Base-by-base conservation (phyloP, 495 filamentous ascomycete species). In the Glonium stellatum region DNA sequence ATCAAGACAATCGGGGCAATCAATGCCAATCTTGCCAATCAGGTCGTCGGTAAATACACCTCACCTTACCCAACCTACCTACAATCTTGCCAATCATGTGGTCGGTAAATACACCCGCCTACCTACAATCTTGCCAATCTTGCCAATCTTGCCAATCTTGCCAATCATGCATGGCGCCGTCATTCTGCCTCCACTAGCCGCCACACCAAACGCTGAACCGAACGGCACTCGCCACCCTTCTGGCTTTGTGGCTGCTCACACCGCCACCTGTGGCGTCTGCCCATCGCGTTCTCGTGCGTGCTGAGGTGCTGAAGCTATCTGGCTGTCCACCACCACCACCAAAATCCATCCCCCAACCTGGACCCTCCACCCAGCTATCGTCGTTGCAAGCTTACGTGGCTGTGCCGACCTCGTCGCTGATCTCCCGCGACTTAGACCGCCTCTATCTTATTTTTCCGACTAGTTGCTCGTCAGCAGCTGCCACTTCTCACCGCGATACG, bases 371-470 rank as follows among this genome's bases (percentile, higher is more conserved):
- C 18, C 18, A 3, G 39, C 12, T 11, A 44, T 44, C 39, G 13
- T 18, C 39, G 13, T 44, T 15, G 12, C 18, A 15, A 44, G 48
- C 48, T 51, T 51, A 31, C 48, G 48, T 51, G 48, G 48, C 19
- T 51, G 48, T 51, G 48, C 12, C 9, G 18, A 4, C 19, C 25
- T 48, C 37, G n/a, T 35, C 18, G 21, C 19, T 15, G 35, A 58
- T 57, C 54, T 22, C 22, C 35, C 60, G 25, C 57, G 19, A 35
- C 37, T 47, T 41, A 59, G 60, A 52, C 54, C 53, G 4, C 8
- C 37, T 41, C n/a, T 31, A 31, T 31, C 27, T 31, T 2, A 2
- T 31, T 27, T 47, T 15, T 15, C 23, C 56, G 39, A n/a, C 21
- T 27, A 25, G 19, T 9, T 31, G 31, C 27, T 21, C 39, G 3